Percentiles rank a stretch among this genome's conserved stretches.
These are phyloP conservation scores for Filobasidium wieringae DNA, from an alignment of 768 basidiomycete genomes.

Conservation along the genomic window DNA sequence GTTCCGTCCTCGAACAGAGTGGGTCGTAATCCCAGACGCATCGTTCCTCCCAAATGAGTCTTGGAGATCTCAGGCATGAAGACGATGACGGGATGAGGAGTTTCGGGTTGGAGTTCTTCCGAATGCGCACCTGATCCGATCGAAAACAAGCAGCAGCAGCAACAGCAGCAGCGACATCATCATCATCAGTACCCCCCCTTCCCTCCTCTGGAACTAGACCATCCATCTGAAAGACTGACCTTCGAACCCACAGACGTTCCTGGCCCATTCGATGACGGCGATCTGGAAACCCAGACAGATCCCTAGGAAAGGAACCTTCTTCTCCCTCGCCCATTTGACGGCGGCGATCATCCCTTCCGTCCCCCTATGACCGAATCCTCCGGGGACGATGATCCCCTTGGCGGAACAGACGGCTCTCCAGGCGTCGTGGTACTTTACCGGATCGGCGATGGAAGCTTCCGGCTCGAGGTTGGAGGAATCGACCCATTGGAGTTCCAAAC, in stretches of 20 bases:
- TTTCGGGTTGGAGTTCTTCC: slow-evolving; percentile 55
- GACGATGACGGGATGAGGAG: slow-evolving; percentile 61
- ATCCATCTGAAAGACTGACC: slow-evolving; percentile 42
- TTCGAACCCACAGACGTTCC: slow-evolving; percentile 61
- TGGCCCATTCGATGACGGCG: slow-evolving; percentile 88
- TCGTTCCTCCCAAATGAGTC: slow-evolving; percentile 98
- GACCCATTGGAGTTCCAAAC: slow-evolving; percentile 84
- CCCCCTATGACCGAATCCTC: slow-evolving; percentile 85
- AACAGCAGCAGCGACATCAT: not conserved
- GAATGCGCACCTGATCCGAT: slow-evolving; percentile 61
- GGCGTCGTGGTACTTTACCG: slow-evolving; percentile 86
- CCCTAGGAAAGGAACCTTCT: slow-evolving; percentile 86
- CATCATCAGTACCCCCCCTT: not conserved
- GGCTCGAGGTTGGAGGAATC: slow-evolving; percentile 85
- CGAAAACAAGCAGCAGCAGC: not conserved
- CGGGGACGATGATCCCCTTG: slow-evolving; percentile 87
- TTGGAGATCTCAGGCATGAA: slow-evolving; percentile 99
- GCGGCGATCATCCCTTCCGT: slow-evolving; percentile 96
- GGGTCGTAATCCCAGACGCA: slow-evolving; percentile 95
- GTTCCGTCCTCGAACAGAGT: slow-evolving; percentile 70
- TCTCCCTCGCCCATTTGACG: slow-evolving; percentile 93
- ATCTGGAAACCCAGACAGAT: slow-evolving; percentile 97
- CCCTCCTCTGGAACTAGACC: no score
- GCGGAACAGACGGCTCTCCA: slow-evolving; percentile 87
- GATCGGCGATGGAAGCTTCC: slow-evolving; percentile 61